phyloP scores from a whole-genome alignment of 495 filamentous ascomycete genomes.

The Daldinia caldariorum region DNA sequence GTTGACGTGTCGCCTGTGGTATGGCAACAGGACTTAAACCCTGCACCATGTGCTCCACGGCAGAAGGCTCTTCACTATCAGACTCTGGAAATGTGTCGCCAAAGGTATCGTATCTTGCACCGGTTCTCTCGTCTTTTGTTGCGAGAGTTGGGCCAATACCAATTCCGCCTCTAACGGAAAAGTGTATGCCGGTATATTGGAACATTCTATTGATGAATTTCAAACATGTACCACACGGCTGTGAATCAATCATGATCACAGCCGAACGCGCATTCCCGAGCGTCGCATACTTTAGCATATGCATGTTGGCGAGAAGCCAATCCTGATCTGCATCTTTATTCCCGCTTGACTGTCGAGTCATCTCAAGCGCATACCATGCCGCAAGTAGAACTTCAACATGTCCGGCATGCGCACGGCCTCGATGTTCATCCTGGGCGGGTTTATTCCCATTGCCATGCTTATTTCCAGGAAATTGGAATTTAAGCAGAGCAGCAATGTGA shows the following conservation, averaged over 20 bases:
- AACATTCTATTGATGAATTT: constrained; percentile 34
- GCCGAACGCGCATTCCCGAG: constrained; percentile 23
- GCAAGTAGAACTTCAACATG: constrained; percentile 45
- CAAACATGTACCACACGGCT: constrained; percentile 36
- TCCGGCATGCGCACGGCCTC: constrained; percentile 41
- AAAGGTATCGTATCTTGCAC: constrained; percentile 26
- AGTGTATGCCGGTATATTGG: constrained; percentile 34
- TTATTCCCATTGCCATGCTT: constrained; percentile 21
- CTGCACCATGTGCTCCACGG: not conserved
- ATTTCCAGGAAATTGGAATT: constrained; percentile 39
- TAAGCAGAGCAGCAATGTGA: constrained; percentile 23
- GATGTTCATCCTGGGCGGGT: constrained; percentile 13
- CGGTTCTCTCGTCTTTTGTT: constrained; percentile 19
- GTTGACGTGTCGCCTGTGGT: not conserved
- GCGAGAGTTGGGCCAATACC: constrained; percentile 40
- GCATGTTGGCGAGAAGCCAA: constrained; percentile 19
- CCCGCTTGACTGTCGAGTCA: constrained; percentile 7
- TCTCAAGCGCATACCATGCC: constrained; percentile 34
- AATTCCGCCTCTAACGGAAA: constrained; percentile 17
- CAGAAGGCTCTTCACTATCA: constrained; percentile 27
- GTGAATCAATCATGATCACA: constrained; percentile 38
- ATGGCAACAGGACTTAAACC: not conserved
- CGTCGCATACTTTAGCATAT: constrained; percentile 6
- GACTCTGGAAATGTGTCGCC: constrained; percentile 24
- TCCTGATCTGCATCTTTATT: constrained; percentile 4